Percentiles rank a stretch among this genome's conserved stretches.
phyloP scores from a whole-genome alignment of 352 stramenopile genomes.

The Phytopythium litorale region DNA sequence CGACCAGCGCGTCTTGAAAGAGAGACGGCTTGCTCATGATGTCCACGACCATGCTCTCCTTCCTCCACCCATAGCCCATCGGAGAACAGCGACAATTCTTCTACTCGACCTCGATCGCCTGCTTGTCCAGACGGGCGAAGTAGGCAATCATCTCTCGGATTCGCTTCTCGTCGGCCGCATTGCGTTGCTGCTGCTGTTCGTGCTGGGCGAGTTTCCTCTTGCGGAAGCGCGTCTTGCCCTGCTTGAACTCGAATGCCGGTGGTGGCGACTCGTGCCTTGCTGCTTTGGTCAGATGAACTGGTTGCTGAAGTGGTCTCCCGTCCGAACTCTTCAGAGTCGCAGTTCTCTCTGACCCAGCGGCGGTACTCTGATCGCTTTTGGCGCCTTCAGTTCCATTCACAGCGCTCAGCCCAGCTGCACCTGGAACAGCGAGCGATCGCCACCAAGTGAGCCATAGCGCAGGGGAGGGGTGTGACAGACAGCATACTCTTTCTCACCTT shows the following conservation, averaged over 20 bases:
- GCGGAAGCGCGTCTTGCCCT: constrained; percentile 39
- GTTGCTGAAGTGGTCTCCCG: neutral
- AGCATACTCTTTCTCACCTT: neutral
- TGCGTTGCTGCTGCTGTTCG: constrained; percentile 23
- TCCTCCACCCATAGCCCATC: no score
- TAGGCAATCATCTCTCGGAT: constrained; percentile 58
- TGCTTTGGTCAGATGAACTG: constrained; percentile 12
- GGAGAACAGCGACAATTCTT: neutral
- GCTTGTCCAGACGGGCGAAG: constrained; percentile 55
- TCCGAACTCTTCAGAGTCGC: neutral
- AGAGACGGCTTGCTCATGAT: neutral
- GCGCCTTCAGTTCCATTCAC: neutral
- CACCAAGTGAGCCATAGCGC: neutral
- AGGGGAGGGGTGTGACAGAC: neutral
- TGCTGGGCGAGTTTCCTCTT: constrained; percentile 30
- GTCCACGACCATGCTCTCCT: no score
- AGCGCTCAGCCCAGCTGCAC: neutral
- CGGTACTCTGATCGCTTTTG: neutral
- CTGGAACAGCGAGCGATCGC: neutral
- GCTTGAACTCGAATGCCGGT: constrained; percentile 46
- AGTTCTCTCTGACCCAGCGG: neutral
- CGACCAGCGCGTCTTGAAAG: neutral
- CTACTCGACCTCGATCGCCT: constrained; percentile 43
- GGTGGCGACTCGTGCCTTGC: constrained; percentile 44
- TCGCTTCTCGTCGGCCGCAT: constrained; percentile 35